Evolutionary conservation across 768 basidiomycete species (phyloP).

Genomic region (Termitomyces bulborhizus): DNA sequence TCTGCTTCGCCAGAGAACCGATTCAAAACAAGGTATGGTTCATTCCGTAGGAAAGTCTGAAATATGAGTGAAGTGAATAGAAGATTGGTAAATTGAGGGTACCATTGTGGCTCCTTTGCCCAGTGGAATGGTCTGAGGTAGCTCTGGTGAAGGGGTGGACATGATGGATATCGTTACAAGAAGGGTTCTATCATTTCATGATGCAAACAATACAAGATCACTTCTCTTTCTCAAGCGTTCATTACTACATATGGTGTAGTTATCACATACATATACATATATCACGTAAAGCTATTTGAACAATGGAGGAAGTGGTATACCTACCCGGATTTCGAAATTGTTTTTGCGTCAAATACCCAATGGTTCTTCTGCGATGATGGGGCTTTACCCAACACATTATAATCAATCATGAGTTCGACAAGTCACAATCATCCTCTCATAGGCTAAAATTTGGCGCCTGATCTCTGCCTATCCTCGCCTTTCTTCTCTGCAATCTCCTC

Average conservation of each 20-base stretch:
- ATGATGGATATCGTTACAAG: neutral
- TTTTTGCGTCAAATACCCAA: neutral
- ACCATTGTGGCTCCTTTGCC: slow-evolving; percentile 17
- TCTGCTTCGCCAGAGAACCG: slow-evolving; percentile 18
- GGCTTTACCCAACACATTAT: neutral
- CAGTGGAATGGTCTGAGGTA: slow-evolving; percentile 7
- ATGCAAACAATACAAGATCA: neutral
- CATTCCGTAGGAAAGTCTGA: slow-evolving; percentile 26
- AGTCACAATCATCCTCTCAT: neutral
- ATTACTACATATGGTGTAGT: too few relatives aligned
- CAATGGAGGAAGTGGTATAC: too few relatives aligned
- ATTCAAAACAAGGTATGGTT: slow-evolving; percentile 20
- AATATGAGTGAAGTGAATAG: neutral
- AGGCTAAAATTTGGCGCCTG: slow-evolving; percentile 2
- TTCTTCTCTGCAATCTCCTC: slow-evolving; percentile 57
- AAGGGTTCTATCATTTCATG: neutral
- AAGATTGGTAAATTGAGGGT: neutral
- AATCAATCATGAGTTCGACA: neutral
- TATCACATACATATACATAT: too few relatives aligned
- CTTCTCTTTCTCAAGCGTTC: neutral
- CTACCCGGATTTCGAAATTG: too few relatives aligned
- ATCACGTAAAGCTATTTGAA: too few relatives aligned
- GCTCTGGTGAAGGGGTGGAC: neutral
- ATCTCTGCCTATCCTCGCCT: slow-evolving; percentile 14
- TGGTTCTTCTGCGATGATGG: too few relatives aligned